A percentile compares a stretch with the other conserved stretches of the same genome.
phyloP scores from a whole-genome alignment of 1,139 yeast genomes.

The Yamadazyma epiphylla region DNA sequence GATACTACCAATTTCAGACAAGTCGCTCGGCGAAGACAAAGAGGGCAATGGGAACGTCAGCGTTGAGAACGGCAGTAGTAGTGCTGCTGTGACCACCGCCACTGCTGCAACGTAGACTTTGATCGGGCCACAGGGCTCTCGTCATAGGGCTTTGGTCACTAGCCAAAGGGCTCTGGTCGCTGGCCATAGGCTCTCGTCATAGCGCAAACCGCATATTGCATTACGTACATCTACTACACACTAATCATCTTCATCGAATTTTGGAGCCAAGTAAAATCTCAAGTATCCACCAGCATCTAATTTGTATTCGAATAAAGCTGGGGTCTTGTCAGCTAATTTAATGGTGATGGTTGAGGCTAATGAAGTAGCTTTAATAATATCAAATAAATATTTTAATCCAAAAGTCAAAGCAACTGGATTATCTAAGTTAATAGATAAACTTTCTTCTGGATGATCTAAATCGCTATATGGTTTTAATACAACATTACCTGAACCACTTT shows the following conservation, averaged over 20 bases:
- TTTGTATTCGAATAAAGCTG: constrained; percentile 91
- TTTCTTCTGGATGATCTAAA: constrained; percentile 73
- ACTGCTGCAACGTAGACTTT: too few species aligned
- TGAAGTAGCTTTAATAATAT: constrained; percentile 87
- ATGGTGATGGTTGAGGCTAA: constrained; percentile 75
- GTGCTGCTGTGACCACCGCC: too few species aligned
- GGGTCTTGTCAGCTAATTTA: constrained; percentile 86
- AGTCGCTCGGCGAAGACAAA: too few species aligned
- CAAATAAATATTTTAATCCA: constrained; percentile 85
- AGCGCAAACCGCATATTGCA: neutral
- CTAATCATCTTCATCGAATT: constrained; percentile 85
- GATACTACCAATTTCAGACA: constrained; percentile 40
- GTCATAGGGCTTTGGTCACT: too few species aligned
- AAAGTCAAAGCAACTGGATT: constrained; percentile 88
- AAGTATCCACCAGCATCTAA: constrained; percentile 85
- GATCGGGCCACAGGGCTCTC: too few species aligned
- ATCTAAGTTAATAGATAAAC: constrained; percentile 72
- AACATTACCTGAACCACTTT: constrained; percentile 83
- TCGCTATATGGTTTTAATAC: constrained; percentile 82
- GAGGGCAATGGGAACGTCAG: neutral
- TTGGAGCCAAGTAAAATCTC: constrained; percentile 96
- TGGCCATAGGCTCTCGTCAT: too few species aligned
- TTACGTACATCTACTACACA: neutral
- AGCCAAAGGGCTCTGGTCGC: too few species aligned
- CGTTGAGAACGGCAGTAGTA: too few species aligned